phyloP scores from a whole-genome alignment of 306 rosid species.

The Vicia faba region DNA sequence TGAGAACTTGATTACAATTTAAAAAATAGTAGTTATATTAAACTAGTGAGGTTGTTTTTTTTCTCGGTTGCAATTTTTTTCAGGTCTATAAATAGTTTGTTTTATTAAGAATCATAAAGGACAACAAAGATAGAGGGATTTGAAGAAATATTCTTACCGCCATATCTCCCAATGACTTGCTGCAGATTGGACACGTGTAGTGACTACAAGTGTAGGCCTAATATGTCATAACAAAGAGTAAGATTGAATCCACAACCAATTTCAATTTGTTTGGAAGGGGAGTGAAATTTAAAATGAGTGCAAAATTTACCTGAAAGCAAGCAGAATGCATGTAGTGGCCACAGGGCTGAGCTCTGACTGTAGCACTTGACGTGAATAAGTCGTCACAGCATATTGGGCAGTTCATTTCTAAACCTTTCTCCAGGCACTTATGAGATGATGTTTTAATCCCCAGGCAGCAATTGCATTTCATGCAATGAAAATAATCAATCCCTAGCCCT shows the following conservation, averaged over 20 bases:
- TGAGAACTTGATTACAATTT: neutral
- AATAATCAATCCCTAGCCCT: constrained; percentile 94
- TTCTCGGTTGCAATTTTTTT: constrained; percentile 4
- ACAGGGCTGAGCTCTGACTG: constrained; percentile 92
- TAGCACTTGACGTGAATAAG: constrained; percentile 90
- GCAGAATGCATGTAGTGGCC: constrained; percentile 99
- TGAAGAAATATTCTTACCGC: constrained; percentile 63
- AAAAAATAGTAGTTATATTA: constrained; percentile 10
- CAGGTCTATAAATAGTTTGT: neutral
- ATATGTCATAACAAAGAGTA: constrained; percentile 38
- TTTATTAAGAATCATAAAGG: constrained; percentile 23
- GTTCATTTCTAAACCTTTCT: constrained; percentile 90
- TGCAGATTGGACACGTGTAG: constrained; percentile 95
- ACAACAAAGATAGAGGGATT: constrained; percentile 15
- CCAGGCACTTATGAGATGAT: constrained; percentile 86
- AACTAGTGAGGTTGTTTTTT: constrained; percentile 19
- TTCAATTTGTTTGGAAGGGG: neutral
- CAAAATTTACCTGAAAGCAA: constrained; percentile 85
- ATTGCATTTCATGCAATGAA: constrained; percentile 99
- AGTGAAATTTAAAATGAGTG: constrained; percentile 28
- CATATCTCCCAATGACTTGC: constrained; percentile 99
- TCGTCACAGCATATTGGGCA: constrained; percentile 99
- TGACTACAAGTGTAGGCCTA: constrained; percentile 97
- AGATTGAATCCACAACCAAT: constrained; percentile 36
- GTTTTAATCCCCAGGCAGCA: constrained; percentile 92